Conservation (phyloP, 2,329 filamentous ascomycete species). For the Thielaviopsis populi region DNA sequence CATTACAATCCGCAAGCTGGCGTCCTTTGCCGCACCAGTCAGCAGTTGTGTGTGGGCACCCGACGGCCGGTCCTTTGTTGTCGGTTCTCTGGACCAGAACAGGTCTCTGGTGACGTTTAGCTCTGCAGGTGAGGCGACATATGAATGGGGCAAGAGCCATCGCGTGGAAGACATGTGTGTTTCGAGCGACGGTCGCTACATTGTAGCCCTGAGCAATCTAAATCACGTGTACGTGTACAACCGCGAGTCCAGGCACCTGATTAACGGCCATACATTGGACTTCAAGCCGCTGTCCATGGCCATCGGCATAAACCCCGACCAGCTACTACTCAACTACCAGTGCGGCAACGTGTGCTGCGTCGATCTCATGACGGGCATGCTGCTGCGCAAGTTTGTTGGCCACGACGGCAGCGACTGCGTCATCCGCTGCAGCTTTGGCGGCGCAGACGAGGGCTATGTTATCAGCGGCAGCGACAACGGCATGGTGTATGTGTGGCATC, state of each 20-base stretch:
- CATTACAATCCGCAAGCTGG: slow-evolving; percentile 30
- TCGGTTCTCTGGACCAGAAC: slow-evolving; percentile 57
- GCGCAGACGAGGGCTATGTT: slow-evolving; percentile 82
- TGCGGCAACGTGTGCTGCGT: slow-evolving; percentile 66
- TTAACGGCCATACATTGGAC: slow-evolving; percentile 33
- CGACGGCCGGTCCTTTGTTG: slow-evolving; percentile 62
- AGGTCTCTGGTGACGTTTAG: slow-evolving; percentile 58
- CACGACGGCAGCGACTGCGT: slow-evolving; percentile 62
- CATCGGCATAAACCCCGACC: slow-evolving; percentile 66
- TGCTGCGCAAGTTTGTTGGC: slow-evolving; percentile 61
- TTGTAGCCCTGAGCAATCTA: slow-evolving; percentile 63
- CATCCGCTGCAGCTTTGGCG: slow-evolving; percentile 73
- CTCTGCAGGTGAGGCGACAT: slow-evolving; percentile 43
- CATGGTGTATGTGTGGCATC: slow-evolving; percentile 79
- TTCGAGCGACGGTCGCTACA: slow-evolving; percentile 60
- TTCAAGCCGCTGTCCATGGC: slow-evolving; percentile 61
- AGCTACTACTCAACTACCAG: slow-evolving; percentile 68
- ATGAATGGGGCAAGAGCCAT: slow-evolving; percentile 54
- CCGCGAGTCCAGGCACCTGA: slow-evolving; percentile 53
- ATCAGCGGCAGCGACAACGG: slow-evolving; percentile 76
- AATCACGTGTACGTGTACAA: slow-evolving; percentile 70
- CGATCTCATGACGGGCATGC: slow-evolving; percentile 55
- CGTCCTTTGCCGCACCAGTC: slow-evolving; percentile 66
- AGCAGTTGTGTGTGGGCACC: slow-evolving; percentile 81
- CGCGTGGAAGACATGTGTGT: slow-evolving; percentile 76